Conservation (phyloP, 2,329 filamentous ascomycete genomes). For the Teratosphaeriaceae sp. region DNA sequence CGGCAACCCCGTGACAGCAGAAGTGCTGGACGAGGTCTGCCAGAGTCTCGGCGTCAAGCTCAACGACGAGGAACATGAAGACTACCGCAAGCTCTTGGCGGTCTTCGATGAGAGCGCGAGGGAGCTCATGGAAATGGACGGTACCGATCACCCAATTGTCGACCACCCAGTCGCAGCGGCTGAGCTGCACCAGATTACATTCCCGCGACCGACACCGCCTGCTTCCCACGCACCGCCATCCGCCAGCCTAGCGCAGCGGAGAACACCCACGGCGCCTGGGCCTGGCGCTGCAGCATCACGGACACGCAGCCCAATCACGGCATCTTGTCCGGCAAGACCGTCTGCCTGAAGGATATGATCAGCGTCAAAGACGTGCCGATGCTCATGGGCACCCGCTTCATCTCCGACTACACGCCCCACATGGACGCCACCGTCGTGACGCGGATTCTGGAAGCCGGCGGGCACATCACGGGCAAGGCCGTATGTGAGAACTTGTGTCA, state of each 20-base stretch:
- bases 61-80: constrained; percentile 31
- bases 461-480: constrained; percentile 37
- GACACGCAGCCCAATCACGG: constrained; percentile 23
- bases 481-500: constrained; percentile 43
- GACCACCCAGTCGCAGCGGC: constrained; percentile 13
- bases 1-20: constrained; percentile 29
- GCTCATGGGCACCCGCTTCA: constrained; percentile 39
- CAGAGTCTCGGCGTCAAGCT: constrained; percentile 28
- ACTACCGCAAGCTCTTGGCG: constrained; percentile 32
- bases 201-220: constrained; percentile 25
- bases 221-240: constrained; percentile 32
- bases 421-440: constrained; percentile 43
- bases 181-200: constrained; percentile 26
- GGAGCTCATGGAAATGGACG: constrained; percentile 31
- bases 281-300: constrained; percentile 34
- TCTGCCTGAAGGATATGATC: constrained; percentile 45
- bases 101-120: constrained; percentile 35
- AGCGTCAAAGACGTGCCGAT: constrained; percentile 39
- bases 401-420: constrained; percentile 29
- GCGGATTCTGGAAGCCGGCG: constrained; percentile 38
- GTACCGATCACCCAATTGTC: constrained; percentile 12
- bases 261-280: constrained; percentile 38
- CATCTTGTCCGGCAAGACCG: constrained; percentile 33
- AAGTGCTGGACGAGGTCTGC: constrained; percentile 29
- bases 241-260: constrained; percentile 28